Evolutionary conservation across 179 eudicot species (phyloP).

Genomic region (Beta macrorhiza): DNA sequence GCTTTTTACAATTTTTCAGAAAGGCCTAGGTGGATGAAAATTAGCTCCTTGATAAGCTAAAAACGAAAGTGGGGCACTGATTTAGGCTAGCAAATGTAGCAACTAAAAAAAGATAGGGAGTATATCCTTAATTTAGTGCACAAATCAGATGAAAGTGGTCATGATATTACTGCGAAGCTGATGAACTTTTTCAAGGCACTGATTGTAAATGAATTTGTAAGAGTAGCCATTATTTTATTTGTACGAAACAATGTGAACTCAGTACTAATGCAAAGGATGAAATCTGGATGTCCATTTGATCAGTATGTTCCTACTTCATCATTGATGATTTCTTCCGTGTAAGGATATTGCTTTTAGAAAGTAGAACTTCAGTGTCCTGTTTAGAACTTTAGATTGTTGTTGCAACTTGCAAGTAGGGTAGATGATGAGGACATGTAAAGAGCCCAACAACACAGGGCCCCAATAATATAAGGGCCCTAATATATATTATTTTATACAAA

Average conservation of each 20-base stretch:
- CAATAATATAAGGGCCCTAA: no score
- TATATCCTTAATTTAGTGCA: slow-evolving; percentile 82
- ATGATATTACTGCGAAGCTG: neutral
- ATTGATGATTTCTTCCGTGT: neutral
- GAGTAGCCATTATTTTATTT: neutral
- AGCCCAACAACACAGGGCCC: no score
- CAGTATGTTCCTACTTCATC: neutral
- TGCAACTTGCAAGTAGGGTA: no score
- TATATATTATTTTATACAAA: no score
- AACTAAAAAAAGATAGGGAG: no score
- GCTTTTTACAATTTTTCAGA: slow-evolving; percentile 39
- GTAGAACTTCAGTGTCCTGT: no score
- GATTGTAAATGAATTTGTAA: neutral
- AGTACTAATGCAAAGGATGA: neutral
- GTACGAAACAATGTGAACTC: neutral
- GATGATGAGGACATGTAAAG: no score
- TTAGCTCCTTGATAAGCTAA: slow-evolving; percentile 80
- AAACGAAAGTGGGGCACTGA: slow-evolving; percentile 86
- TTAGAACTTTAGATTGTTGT: no score
- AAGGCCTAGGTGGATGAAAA: slow-evolving; percentile 96
- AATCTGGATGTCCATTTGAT: neutral
- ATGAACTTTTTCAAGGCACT: neutral
- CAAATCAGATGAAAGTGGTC: slow-evolving; percentile 35
- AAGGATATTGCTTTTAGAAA: no score
- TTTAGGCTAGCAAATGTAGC: no score